These are phyloP conservation scores for Solanum sparsipilum DNA, from an alignment of 257 asterid species.

Conservation along the genomic window DNA sequence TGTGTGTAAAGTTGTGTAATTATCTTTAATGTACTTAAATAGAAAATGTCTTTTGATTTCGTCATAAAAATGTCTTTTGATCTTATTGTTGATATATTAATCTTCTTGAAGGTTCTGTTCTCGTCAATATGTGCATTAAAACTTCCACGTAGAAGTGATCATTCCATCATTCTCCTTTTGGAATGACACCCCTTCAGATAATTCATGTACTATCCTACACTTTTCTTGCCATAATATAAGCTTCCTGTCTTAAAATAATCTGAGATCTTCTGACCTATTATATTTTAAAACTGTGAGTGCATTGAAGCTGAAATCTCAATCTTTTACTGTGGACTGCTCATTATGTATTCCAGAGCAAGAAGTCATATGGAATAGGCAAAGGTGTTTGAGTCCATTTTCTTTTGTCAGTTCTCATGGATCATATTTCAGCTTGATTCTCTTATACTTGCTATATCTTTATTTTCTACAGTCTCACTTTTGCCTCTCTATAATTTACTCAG, in stretches of 20 bases:
- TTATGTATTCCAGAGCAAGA: background rate
- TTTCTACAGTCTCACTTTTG: background rate
- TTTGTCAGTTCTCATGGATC: background rate
- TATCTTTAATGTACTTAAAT: background rate
- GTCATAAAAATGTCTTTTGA: background rate
- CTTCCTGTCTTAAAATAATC: background rate
- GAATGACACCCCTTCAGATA: background rate
- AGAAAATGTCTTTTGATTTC: background rate
- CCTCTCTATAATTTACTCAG: background rate
- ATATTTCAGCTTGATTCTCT: background rate
- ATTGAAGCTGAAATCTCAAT: background rate
- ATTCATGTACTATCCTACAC: background rate
- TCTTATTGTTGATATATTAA: background rate
- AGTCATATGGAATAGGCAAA: background rate
- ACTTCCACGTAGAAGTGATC: background rate
- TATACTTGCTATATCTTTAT: background rate
- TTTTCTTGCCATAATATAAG: background rate
- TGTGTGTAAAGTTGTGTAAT: background rate
- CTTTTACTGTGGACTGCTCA: background rate
- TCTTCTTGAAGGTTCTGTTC: background rate
- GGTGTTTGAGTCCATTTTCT: background rate
- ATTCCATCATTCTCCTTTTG: background rate
- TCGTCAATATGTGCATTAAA: background rate
- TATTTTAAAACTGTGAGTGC: background rate
- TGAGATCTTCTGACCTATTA: background rate